Evolutionary conservation across 805 yeast genomes (phyloP), one percentile per base, ranked within the genome.

Genomic region (Barnettozyma salicaria): DNA sequence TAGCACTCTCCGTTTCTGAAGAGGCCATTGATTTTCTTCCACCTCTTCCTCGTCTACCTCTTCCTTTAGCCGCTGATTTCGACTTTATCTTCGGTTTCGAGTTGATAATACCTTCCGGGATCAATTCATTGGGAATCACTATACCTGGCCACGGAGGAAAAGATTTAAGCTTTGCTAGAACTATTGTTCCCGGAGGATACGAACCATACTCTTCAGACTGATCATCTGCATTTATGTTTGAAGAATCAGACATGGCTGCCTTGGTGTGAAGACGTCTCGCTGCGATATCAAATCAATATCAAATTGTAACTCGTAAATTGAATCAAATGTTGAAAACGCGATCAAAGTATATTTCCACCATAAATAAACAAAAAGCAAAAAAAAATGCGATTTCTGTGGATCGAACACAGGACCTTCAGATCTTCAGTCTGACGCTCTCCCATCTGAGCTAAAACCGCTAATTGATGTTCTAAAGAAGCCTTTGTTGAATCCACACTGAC

Each of bases 91-190:
- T 73, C 12, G 86, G 84, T 40, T 67, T 71, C 42, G 66, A 69
- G 13, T 59, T 56, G 19, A 60, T 45, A 20, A 84, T 73, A 47
- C 68, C 63, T 16, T 63, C 72, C 1, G 95, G 92, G 6, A 85
- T 65, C 7, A 74, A 58, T 13, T 69, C 67, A 41, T 64, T 72
- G 2, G 78, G 80, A 4, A 85, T 70, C 4, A 84, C 77, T 76
- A 85, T 78, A 3, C 89, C 88, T 0, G 96, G 96, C 96, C 96
- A 86, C 28, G 89, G 81, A 3, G 95, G 84, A 54, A 78, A 86
- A 7, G 95, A 94, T 52, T 84, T 86, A 32, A 86, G 77, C 58
- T 86, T 86, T 7, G 92, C 92, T 18, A 86, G 65, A 1, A 86
- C 83, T 5, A 76, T 58, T 19, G 67, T 60, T 4, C 80, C 78